Evolutionary conservation across 495 filamentous ascomycete genomes (phyloP).

Genomic region (Geoglossum glabrum): DNA sequence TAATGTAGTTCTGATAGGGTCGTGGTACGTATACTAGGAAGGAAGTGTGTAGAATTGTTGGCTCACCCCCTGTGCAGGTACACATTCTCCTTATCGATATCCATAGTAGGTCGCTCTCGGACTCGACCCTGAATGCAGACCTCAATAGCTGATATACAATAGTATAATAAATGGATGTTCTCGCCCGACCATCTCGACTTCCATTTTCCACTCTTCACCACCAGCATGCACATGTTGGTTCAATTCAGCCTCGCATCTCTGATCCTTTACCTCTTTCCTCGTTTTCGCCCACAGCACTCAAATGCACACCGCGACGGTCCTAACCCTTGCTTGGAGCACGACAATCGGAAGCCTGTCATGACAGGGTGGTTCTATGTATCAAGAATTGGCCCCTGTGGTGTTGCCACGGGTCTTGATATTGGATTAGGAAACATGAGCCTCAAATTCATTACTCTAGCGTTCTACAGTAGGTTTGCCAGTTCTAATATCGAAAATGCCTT

Average conservation of each 20-base stretch:
- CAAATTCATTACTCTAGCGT: conserved; percentile 88
- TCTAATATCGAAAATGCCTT: neutral
- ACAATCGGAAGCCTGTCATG: conserved; percentile 52
- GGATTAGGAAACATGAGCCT: conserved; percentile 90
- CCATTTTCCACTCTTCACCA: conserved; percentile 88
- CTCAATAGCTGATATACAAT: neutral
- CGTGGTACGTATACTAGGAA: conserved; percentile 38
- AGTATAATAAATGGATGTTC: conserved; percentile 99
- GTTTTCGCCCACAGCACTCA: conserved; percentile 46
- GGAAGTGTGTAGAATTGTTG: neutral
- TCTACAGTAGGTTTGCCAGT: conserved; percentile 50
- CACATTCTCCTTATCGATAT: conserved; percentile 83
- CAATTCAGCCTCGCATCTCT: conserved; percentile 71
- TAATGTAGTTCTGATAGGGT: conserved; percentile 56
- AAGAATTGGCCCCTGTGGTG: conserved; percentile 79
- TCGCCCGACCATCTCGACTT: conserved; percentile 67
- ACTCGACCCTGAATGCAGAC: neutral
- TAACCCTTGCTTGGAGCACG: neutral
- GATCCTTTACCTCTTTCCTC: conserved; percentile 68
- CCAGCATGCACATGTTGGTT: conserved; percentile 85
- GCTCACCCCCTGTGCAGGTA: conserved; percentile 23
- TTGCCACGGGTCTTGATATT: conserved; percentile 88
- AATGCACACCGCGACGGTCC: conserved; percentile 11
- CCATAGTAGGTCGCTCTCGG: conserved; percentile 45
- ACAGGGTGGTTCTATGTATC: conserved; percentile 81